phyloP scores from a whole-genome alignment of 129 eudicot species.

The Ambrosia trifida region DNA sequence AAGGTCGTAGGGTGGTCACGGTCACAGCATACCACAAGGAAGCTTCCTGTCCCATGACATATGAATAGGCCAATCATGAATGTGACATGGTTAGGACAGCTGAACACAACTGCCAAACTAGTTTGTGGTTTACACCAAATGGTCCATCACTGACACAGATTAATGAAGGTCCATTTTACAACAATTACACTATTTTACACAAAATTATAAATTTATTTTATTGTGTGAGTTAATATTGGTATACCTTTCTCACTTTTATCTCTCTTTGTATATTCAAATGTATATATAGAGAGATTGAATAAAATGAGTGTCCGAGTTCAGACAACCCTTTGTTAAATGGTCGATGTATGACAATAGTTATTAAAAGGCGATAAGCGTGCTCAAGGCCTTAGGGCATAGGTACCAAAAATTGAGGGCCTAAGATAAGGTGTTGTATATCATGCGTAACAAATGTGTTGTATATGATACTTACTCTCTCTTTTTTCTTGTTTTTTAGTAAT shows the following conservation, averaged over 20 bases:
- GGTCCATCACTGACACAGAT: background rate
- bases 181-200: background rate
- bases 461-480: no score
- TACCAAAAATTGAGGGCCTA: no score
- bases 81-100: conserved; percentile 27
- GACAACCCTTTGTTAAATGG: background rate
- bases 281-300: no score
- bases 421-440: no score
- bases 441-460: no score
- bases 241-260: no score
- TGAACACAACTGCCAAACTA: conserved; percentile 15
- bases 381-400: no score
- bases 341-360: background rate
- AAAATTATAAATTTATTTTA: background rate
- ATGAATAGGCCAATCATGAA: conserved; percentile 11
- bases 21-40: conserved; percentile 23
- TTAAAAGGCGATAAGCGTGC: no score
- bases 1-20: background rate
- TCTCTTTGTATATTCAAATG: no score
- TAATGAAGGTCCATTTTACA: background rate
- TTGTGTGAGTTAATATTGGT: no score
- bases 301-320: no score
- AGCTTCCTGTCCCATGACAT: conserved; percentile 23
- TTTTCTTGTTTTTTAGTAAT: no score
- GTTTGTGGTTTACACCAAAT: conserved; percentile 22